phyloP scores from a whole-genome alignment of 2,329 filamentous ascomycete species.

The Fusarium sp. region DNA sequence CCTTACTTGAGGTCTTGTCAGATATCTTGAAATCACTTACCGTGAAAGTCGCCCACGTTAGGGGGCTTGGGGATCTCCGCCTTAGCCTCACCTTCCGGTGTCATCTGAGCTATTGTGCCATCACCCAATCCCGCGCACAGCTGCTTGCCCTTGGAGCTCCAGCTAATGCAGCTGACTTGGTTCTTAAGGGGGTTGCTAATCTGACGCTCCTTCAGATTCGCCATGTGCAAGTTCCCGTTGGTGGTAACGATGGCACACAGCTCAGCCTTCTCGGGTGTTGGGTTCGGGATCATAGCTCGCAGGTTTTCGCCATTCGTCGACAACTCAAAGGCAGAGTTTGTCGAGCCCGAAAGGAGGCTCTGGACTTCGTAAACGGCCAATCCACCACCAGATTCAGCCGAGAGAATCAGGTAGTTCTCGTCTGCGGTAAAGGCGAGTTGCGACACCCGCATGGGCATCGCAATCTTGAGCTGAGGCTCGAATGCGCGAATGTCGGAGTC shows the following conservation, averaged over 20 bases:
- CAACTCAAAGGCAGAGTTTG: constrained; percentile 75
- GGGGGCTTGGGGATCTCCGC: constrained; percentile 81
- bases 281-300: constrained; percentile 80
- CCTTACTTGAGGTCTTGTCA: neutral
- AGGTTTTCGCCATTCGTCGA: constrained; percentile 77
- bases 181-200: constrained; percentile 71
- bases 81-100: constrained; percentile 78
- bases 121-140: constrained; percentile 84
- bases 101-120: constrained; percentile 83
- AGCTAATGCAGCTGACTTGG: constrained; percentile 82
- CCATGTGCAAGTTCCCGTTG: constrained; percentile 82
- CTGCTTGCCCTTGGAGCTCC: constrained; percentile 94
- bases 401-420: constrained; percentile 82
- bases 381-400: constrained; percentile 80
- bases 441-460: constrained; percentile 77
- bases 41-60: constrained; percentile 69
- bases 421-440: constrained; percentile 92
- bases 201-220: constrained; percentile 74
- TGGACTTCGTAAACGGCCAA: constrained; percentile 83
- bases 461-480: constrained; percentile 74
- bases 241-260: constrained; percentile 81
- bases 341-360: constrained; percentile 69
- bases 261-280: constrained; percentile 73
- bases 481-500: constrained; percentile 74
- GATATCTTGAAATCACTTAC: constrained; percentile 55